phyloP scores from a whole-genome alignment of 192 early-diverging fungal genomes.

The Entomortierella parvispora region DNA sequence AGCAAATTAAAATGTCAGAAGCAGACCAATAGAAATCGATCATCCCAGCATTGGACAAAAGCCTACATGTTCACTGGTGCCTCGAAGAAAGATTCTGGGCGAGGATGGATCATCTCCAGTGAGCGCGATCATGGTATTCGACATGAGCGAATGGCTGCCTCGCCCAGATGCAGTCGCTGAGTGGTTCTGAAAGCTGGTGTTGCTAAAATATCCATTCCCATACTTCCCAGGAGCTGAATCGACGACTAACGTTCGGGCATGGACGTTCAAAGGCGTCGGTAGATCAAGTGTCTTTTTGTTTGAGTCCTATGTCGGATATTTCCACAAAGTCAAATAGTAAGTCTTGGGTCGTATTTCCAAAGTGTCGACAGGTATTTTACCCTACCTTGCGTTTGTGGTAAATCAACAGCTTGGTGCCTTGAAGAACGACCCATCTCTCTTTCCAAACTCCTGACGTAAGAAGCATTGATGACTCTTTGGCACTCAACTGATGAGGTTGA shows the following conservation, averaged over 20 bases:
- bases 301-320: constrained; percentile 16
- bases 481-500: background rate
- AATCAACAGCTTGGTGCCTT: constrained; percentile 33
- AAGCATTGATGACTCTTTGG: constrained; percentile 9
- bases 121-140: constrained; percentile 18
- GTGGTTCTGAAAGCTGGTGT: constrained; percentile 1
- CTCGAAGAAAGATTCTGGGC: constrained; percentile 40
- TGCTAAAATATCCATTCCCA: constrained; percentile 8
- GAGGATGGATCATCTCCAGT: constrained; percentile 11
- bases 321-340: background rate
- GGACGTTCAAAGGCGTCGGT: constrained; percentile 14
- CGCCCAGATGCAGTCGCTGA: constrained; percentile 1
- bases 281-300: constrained; percentile 36
- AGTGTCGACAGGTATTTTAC: too few species aligned
- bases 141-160: constrained; percentile 11
- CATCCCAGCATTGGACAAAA: too few species aligned
- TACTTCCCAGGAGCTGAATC: constrained; percentile 2
- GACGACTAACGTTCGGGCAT: constrained; percentile 8
- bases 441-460: constrained; percentile 29
- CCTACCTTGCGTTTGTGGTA: constrained; percentile 52
- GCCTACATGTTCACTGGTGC: constrained; percentile 38
- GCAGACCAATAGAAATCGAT: too few species aligned
- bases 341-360: too few species aligned
- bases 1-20: too few species aligned
- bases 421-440: constrained; percentile 45